Base-by-base conservation (phyloP, 2,329 filamentous ascomycete species). In the Decorospora gaudefroyi region DNA sequence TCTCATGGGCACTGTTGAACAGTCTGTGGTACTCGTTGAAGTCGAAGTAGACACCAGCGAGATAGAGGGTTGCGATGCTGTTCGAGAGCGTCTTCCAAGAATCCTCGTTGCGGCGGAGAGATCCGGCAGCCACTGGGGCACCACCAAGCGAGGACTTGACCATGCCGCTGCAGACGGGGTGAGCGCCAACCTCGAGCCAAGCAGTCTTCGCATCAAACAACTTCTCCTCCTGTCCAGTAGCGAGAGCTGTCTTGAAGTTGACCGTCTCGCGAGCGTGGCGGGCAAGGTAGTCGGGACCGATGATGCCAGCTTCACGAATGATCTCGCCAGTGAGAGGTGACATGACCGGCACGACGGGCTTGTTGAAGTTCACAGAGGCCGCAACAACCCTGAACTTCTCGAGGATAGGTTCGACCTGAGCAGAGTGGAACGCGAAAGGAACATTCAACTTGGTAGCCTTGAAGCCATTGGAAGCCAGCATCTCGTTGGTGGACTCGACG, bases 181-280 rank as follows among this genome's bases (percentile, higher is more conserved):
- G 84, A 25, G 86, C 85, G n/a, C 87, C 87, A 51, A 90, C 72
- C 65, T 90, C 87, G 42, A 90, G 73, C 80, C 82, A 89, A 19
- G 83, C 77, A 4, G 84, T 86, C 70, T 83, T 82, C 51, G 84
- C 81, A 50, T 85, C 78, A 32, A 87, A 80, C 11, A 78, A 68
- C 48, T 78, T 79, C n/a, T 77, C 73, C 35, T 79, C 73, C 59
- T 82, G 78, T 6, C 82, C 84, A 26, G 75, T 75, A 10, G 79
- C 71, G 1, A 90, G 71, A 6, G 82, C 85, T 34, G 77, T 79
- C 46, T 79, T 75, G 70, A 90, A 87, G 68, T 88, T 79, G 56
- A 90, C 86, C 5, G 85, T 75, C 63, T 88, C 80, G 10, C 87
- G 80, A 13, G 83, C 80, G 50, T 86, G 83, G 33, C 79, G 78